Evolutionary conservation across 257 asterid species (phyloP), one percentile per base, ranked within the genome.

Genomic region (Mentha longifolia): DNA sequence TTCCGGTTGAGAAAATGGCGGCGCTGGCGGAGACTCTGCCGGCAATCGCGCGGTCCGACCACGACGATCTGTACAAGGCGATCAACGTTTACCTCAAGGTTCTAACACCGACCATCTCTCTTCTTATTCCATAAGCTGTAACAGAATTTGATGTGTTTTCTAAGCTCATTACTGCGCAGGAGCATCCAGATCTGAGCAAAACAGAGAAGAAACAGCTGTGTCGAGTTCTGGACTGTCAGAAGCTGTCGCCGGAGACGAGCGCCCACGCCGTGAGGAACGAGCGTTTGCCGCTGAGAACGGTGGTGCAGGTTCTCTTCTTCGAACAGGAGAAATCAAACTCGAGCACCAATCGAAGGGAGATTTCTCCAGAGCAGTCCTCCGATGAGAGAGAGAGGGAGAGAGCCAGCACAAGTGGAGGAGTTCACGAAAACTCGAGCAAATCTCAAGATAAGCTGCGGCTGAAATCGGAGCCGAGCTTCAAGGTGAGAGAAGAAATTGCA

Each of bases 221-320:
- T 65, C 84, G 85, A 41, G 68, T 81, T 31, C 78, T 90, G 13
- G 95, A 90, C 77, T 82, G 97, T 77, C 87, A 77, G 31, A 88
- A 88, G 62, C 74, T 90, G 75, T 83, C 97, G 0, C 85, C 89
- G 2, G 85, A 85, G 33, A 73, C 79, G 43, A 82, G 92, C 7
- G 79, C 79, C 6, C 95, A 90, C 67, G 95, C 83, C 1, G 90
- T 86, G 70, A 86, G 84, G 80, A 90, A 90, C 51, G 95, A 90
- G 76, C 84, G 71, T 2, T 78, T 88, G 73, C 95, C 97, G 1
- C 68, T 90, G 75, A 83, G 97, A 76, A 86, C 87, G 0, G 89
- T 90, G 58, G 95, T 90, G 76, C 97, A 86, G 65, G 77, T 85
- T 54, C 93, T 90, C 76, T 88, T 77, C 85, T 83, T 84, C 52